phyloP scores from a whole-genome alignment of 2,329 filamentous ascomycete genomes.

The Talaromyces sp. region DNA sequence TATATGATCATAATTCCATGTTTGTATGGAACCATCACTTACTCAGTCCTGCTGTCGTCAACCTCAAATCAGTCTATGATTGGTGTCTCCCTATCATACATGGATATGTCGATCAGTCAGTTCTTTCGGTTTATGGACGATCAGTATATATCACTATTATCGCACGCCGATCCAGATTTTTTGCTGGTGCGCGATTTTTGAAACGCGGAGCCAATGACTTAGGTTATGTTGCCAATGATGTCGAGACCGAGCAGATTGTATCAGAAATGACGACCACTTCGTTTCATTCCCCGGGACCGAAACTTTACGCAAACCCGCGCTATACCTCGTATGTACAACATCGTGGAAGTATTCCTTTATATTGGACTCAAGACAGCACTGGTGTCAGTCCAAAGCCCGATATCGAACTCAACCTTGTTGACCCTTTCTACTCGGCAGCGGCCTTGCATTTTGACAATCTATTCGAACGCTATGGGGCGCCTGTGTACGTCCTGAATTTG shows the following conservation, averaged over 20 bases:
- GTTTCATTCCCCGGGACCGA: conserved; percentile 85
- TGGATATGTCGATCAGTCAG: conserved; percentile 90
- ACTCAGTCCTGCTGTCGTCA: conserved; percentile 67
- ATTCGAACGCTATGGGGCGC: conserved; percentile 88
- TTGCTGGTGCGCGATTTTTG: conserved; percentile 88
- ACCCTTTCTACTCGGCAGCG: conserved; percentile 91
- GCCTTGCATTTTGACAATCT: conserved; percentile 93
- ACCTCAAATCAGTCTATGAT: conserved; percentile 78
- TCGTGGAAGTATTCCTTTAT: conserved; percentile 89
- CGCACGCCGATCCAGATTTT: conserved; percentile 84
- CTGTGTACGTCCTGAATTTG: conserved; percentile 86
- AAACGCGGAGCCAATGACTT: conserved; percentile 93
- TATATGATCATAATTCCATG: conserved; percentile 89
- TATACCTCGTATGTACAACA: conserved; percentile 98
- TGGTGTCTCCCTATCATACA: conserved; percentile 97
- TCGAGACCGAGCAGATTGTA: conserved; percentile 97
- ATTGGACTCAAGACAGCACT: conserved; percentile 96
- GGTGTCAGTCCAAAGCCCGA: conserved; percentile 95
- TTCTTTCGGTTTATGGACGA: conserved; percentile 79
- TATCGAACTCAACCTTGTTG: conserved; percentile 90
- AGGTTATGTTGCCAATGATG: conserved; percentile 95
- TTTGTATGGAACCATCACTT: conserved; percentile 97
- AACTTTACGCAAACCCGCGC: conserved; percentile 79
- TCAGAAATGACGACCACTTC: conserved; percentile 92
- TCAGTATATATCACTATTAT: conserved; percentile 91